A percentile compares a stretch with the other conserved stretches of the same genome.
phyloP scores from a whole-genome alignment of 2,329 filamentous ascomycete genomes.

The Pleurostoma richardsiae region DNA sequence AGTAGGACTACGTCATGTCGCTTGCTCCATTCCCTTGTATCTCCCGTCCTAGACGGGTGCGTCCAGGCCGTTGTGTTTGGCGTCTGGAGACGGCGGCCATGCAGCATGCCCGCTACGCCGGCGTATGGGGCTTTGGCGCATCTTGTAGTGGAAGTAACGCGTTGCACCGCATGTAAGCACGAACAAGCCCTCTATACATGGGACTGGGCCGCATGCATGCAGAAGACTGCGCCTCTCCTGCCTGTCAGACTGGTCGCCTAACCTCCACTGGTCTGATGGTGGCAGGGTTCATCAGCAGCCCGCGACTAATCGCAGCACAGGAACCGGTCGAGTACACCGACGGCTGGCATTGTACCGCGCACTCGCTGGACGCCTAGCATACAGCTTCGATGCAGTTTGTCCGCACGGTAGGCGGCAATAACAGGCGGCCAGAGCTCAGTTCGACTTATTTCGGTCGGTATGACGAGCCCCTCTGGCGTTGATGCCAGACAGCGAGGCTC shows the following conservation, averaged over 20 bases:
- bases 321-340: neutral
- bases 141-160: no score
- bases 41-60: no score
- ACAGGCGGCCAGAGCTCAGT: neutral
- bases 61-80: no score
- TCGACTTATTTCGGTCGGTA: neutral
- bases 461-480: neutral
- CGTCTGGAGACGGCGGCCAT: neutral
- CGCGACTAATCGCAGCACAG: neutral
- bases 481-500: neutral
- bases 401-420: neutral
- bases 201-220: neutral
- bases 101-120: neutral
- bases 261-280: neutral
- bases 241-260: neutral
- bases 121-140: neutral
- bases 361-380: no score
- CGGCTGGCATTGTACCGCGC: no score
- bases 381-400: neutral
- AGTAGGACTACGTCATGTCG: neutral
- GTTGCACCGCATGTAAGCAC: neutral
- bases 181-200: neutral
- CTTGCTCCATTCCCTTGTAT: neutral
- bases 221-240: neutral
- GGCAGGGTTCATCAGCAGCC: neutral